phyloP scores from a whole-genome alignment of 148 eudicot species.

The Camellia japonica region DNA sequence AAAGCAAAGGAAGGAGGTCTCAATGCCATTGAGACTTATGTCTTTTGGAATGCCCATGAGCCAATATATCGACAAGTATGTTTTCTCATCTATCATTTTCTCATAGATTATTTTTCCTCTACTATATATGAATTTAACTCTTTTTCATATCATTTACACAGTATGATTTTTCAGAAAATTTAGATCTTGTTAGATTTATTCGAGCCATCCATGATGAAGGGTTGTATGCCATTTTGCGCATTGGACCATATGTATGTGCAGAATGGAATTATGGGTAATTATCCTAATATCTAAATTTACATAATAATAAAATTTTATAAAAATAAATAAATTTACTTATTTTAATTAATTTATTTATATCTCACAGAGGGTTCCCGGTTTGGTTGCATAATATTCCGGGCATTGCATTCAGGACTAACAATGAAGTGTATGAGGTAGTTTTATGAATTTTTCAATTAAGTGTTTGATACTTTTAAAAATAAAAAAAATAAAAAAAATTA shows the following conservation, averaged over 20 bases:
- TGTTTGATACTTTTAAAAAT: not conserved
- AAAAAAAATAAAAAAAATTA: not conserved
- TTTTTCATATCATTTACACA: not conserved
- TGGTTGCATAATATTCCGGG: conserved; percentile 47
- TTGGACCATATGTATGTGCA: conserved; percentile 64
- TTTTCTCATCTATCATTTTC: not conserved
- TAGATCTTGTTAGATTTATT: conserved; percentile 44
- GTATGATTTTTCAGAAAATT: conserved; percentile 50
- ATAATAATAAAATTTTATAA: not conserved
- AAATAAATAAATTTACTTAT: too few relatives aligned
- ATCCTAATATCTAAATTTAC: not conserved
- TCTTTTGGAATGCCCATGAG: conserved; percentile 55
- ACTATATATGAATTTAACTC: not conserved
- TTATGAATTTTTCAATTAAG: not conserved
- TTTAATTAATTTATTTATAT: not conserved
- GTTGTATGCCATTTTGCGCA: conserved; percentile 48
- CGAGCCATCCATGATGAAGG: conserved; percentile 46
- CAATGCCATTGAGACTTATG: conserved; percentile 45
- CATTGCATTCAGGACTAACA: conserved; percentile 37
- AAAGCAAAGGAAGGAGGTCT: conserved; percentile 51
- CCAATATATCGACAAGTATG: conserved; percentile 32
- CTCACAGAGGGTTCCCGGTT: conserved; percentile 39
- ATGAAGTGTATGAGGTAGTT: conserved; percentile 37
- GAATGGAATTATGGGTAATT: conserved; percentile 62
- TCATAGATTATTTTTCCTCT: not conserved